Base-by-base conservation (phyloP, 148 eudicot genomes). In the Rhododendron molle region DNA sequence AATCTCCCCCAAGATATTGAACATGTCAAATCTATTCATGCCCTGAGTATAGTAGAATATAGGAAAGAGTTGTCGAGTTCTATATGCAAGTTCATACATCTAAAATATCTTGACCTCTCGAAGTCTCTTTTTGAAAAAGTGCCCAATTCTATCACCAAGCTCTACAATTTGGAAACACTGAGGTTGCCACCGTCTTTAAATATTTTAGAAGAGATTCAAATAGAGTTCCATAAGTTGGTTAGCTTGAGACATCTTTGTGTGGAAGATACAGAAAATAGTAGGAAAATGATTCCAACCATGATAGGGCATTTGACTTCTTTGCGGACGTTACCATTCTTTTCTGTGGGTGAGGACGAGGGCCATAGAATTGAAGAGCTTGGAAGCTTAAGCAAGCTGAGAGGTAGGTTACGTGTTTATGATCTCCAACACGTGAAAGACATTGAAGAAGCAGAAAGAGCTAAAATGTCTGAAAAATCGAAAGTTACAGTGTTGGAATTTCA, bases 71-170 rank as follows among this genome's bases (percentile, higher is more conserved):
- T 87, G 36, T 81, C 85, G 34, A 4, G 7, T 21, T 72, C 65
- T 2, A 32, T 87, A 28, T 15, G 60, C 6, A 76, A 81, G 30
- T 32, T 88, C 6, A 81, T 71, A 81, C 85, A 85, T 28, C 52
- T 88, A 28, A 85, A 81, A 40, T 23, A 52, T 81, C 87, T 88
- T 15, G 87, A 81, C 13, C 26, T 87, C 30, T 80, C 86, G 5
- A 7, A 7, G 1, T 47, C 26, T 28, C 0, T 10, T 2, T 38
- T 30, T 9, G 2, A 8, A 32, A 11, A 4, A 18, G 15, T 87
- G 67, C 89, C 89, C 0, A 32, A 76, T 14, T 87, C 76, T 10
- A 43, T 87, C 26, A 74, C 50, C 5, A 43, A 12, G 36, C 89
- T 87, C 74, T 74, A 80, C 20, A 56, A 85, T 23, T 60, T 74